Percentiles rank a stretch among this genome's conserved stretches.
phyloP scores from a whole-genome alignment of 768 basidiomycete genomes.

The Hericium coralloides region DNA sequence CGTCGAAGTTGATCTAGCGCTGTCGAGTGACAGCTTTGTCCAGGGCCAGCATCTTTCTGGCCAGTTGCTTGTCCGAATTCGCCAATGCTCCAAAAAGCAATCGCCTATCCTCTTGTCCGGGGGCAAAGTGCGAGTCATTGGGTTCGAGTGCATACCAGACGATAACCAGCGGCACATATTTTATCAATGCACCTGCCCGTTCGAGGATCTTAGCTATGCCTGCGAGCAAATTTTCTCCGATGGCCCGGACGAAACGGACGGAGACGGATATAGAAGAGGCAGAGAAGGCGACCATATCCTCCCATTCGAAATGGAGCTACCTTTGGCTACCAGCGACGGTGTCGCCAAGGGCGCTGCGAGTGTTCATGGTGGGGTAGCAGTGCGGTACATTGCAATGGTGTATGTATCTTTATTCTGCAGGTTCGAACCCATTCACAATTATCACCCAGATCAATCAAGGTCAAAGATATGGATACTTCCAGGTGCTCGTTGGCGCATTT shows the following conservation, averaged over 20 bases:
- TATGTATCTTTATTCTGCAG: slow-evolving; percentile 28
- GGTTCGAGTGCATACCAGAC: slow-evolving; percentile 66
- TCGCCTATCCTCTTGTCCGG: slow-evolving; percentile 55
- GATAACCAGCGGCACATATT: slow-evolving; percentile 65
- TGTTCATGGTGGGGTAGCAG: slow-evolving; percentile 46
- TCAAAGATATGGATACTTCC: slow-evolving; percentile 53
- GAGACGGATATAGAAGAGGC: slow-evolving; percentile 55
- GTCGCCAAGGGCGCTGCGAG: slow-evolving; percentile 48
- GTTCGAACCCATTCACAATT: background rate
- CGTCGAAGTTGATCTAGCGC: slow-evolving; percentile 74
- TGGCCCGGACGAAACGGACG: slow-evolving; percentile 36
- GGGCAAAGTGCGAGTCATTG: slow-evolving; percentile 74
- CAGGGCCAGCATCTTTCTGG: slow-evolving; percentile 75
- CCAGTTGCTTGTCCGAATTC: slow-evolving; percentile 54
- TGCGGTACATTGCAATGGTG: slow-evolving; percentile 78
- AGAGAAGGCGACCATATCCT: slow-evolving; percentile 59
- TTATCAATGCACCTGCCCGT: slow-evolving; percentile 59
- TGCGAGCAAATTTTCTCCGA: slow-evolving; percentile 21
- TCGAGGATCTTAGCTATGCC: slow-evolving; percentile 41
- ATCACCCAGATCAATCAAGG: slow-evolving; percentile 53
- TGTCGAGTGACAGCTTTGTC: slow-evolving; percentile 66
- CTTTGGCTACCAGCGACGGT: slow-evolving; percentile 42
- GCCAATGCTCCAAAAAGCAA: slow-evolving; percentile 44
- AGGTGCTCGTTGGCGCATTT: slow-evolving; percentile 80
- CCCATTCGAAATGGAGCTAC: slow-evolving; percentile 66